Percentiles rank a stretch among this genome's conserved stretches.
phyloP scores from a whole-genome alignment of 306 rosid genomes.

The Gastrolobium villosum region DNA sequence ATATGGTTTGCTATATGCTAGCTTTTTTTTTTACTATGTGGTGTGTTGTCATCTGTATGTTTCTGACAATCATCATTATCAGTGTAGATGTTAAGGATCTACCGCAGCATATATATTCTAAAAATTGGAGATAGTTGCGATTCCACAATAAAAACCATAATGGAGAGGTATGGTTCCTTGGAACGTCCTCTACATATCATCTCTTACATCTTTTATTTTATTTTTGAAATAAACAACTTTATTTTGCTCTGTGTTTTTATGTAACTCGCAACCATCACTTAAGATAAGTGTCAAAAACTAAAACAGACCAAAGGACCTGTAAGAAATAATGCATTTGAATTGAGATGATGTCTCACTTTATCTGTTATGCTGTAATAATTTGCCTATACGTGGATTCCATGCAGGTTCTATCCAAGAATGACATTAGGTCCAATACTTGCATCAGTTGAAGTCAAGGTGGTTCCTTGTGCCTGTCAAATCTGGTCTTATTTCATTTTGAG shows the following conservation, averaged over 20 bases:
- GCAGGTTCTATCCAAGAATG: slow-evolving; percentile 81
- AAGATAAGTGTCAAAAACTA: slow-evolving; percentile 9
- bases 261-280: slow-evolving; percentile 32
- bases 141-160: slow-evolving; percentile 57
- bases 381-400: slow-evolving; percentile 17
- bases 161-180: slow-evolving; percentile 68
- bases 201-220: slow-evolving; percentile 11
- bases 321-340: slow-evolving; percentile 34
- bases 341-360: slow-evolving; percentile 13
- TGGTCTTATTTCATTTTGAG: slow-evolving; percentile 14
- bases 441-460: slow-evolving; percentile 76
- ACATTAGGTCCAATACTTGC: slow-evolving; percentile 70
- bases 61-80: slow-evolving; percentile 45
- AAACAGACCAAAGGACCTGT: slow-evolving; percentile 26
- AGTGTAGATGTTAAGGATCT: slow-evolving; percentile 64
- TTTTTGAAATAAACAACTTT: slow-evolving; percentile 22
- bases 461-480: slow-evolving; percentile 43
- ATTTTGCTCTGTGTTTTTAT: slow-evolving; percentile 29
- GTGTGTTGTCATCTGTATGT: slow-evolving; percentile 18
- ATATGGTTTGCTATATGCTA: slow-evolving; percentile 65
- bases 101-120: slow-evolving; percentile 56
- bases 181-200: slow-evolving; percentile 30
- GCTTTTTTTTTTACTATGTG: not conserved
- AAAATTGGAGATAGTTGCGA: slow-evolving; percentile 51
- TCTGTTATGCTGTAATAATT: slow-evolving; percentile 34